These are phyloP conservation scores for Geotrichum reessii DNA, from an alignment of 1,139 yeast genomes.

Conservation along the genomic window DNA sequence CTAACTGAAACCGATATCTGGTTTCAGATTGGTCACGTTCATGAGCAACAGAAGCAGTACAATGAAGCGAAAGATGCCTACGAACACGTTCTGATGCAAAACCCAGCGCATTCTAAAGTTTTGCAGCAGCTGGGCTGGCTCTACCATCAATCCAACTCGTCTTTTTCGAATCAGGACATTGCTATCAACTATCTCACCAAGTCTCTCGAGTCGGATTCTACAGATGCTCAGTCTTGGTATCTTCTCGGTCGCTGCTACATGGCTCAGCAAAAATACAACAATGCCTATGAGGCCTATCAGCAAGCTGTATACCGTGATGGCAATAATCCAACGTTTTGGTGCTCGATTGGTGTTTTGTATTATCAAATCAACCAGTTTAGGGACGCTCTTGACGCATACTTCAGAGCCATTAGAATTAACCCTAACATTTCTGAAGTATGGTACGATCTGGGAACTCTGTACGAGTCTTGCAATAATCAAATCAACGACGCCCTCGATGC, in stretches of 20 bases:
- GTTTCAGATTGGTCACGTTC: constrained; percentile 95
- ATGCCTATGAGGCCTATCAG: constrained; percentile 97
- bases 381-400: constrained; percentile 95
- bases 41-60: constrained; percentile 91
- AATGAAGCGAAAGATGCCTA: constrained; percentile 91
- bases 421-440: constrained; percentile 96
- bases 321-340: constrained; percentile 97
- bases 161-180: constrained; percentile 71
- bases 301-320: constrained; percentile 97
- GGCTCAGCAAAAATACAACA: constrained; percentile 91
- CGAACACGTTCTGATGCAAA: constrained; percentile 81
- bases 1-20: constrained; percentile 94
- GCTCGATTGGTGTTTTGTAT: constrained; percentile 93
- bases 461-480: constrained; percentile 96
- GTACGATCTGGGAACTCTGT: constrained; percentile 95
- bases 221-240: constrained; percentile 97
- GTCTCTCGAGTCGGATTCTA: constrained; percentile 79
- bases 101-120: constrained; percentile 92
- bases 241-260: constrained; percentile 93
- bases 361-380: constrained; percentile 93
- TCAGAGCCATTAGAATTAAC: constrained; percentile 89
- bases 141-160: constrained; percentile 74
- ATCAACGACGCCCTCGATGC: constrained; percentile 94
- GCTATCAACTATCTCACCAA: constrained; percentile 79
- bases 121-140: constrained; percentile 94